Base-by-base conservation (phyloP, 305 asterid genomes). In the Ilex paraguariensis region DNA sequence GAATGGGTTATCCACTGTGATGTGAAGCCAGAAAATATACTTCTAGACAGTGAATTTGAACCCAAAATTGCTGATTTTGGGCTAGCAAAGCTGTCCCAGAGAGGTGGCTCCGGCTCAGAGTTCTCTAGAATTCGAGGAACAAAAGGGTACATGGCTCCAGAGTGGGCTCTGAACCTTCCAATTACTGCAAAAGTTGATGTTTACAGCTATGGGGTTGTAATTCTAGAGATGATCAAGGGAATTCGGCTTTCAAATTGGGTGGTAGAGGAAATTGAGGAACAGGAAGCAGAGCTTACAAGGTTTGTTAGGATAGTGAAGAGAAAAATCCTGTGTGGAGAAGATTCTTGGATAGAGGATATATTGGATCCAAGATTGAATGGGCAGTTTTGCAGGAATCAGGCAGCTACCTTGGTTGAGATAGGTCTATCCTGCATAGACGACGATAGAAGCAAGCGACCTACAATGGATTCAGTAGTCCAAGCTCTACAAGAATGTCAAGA, bases 1-100 rank as follows among this genome's bases (percentile, higher is more conserved):
- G 96, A 88, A 74, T 88, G 96, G 96, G 87, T 83, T n/a, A 85
- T 88, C 57, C 96, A 88, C 54, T 88, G 96, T 21, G 96, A 88
- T 33, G 86, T 88, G 55, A 88, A 88, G 73, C 94, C 96, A 0
- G 94, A 83, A 39, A 88, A 88, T 40, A 88, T 88, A 60, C 91
- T 85, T 33, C 79, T 88, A 0, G 94, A 85, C 51, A 12, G 69
- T 14, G 80, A 81, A 6, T 79, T 81, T 56, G 79, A 74, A 65
- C 91, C 91, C 54, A 88, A 88, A 67, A 83, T 88, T 17, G 94
- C 96, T 1, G 96, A 88, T 78, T 87, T 88, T 49, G 94, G 96
- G 55, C 81, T 86, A 30, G 89, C 96, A 6, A 83, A 82, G 63
- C 75, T 88, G 62, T 63, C 77, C 6, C 81, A 74, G 58, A 77